Conservation (phyloP, 208 protist genomes). For the Acanthamoeba castellanii region DNA sequence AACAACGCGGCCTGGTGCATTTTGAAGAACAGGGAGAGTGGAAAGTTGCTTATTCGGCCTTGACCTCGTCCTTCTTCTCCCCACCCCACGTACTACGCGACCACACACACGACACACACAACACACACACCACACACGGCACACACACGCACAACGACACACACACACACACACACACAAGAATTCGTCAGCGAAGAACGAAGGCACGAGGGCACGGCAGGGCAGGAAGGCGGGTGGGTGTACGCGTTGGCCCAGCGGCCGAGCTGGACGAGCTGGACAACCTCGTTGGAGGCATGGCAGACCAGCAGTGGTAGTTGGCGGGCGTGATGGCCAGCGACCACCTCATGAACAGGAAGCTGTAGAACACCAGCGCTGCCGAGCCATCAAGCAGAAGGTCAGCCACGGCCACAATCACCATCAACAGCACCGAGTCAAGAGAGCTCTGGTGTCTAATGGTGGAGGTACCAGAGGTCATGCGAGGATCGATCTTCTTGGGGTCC, state of each 20-base stretch:
- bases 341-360: constrained; percentile 78
- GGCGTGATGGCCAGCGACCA: constrained; percentile 81
- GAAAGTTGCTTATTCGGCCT: not conserved
- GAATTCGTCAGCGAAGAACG: not conserved
- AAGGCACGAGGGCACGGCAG: not conserved
- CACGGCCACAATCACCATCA: not conserved
- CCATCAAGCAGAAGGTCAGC: not conserved
- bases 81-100: not conserved
- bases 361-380: constrained; percentile 64
- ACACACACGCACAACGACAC: too few relatives aligned
- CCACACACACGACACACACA: not conserved
- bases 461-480: constrained; percentile 79
- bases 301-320: constrained; percentile 79
- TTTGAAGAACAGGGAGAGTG: not conserved
- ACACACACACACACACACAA: too few relatives aligned
- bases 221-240: not conserved
- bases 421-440: too few relatives aligned
- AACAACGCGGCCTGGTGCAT: too few relatives aligned
- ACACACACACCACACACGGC: not conserved
- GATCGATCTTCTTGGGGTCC: constrained; percentile 78
- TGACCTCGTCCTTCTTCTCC: not conserved
- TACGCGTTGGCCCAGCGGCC: constrained; percentile 72
- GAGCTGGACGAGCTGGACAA: constrained; percentile 73
- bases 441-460: too few relatives aligned
- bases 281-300: constrained; percentile 80